Evolutionary conservation across 73 alveolate genomes (phyloP).

Genomic region (Diophrys appendiculata): DNA sequence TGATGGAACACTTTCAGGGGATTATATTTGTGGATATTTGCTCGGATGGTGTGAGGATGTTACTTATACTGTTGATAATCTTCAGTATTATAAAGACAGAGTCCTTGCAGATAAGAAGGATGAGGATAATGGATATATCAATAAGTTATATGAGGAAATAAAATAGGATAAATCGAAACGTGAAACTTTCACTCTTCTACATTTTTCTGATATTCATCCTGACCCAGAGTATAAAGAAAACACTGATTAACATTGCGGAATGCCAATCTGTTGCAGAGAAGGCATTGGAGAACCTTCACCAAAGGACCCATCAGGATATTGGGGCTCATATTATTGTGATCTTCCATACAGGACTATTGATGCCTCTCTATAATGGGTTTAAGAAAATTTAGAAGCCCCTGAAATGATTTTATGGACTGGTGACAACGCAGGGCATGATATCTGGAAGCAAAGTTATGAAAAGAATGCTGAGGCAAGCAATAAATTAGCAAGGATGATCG

Average conservation of each 20-base stretch:
- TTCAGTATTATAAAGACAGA: slow-evolving; percentile 15
- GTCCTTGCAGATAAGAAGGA: slow-evolving; percentile 47
- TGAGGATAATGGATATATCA: slow-evolving; percentile 37
- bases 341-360: slow-evolving; percentile 34
- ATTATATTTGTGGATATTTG: slow-evolving; percentile 19
- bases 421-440: slow-evolving; percentile 92
- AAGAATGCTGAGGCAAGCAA: slow-evolving; percentile 46
- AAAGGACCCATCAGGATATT: slow-evolving; percentile 51
- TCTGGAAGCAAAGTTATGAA: slow-evolving; percentile 71
- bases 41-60: slow-evolving; percentile 27
- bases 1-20: slow-evolving; percentile 24
- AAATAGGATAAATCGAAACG: slow-evolving; percentile 16
- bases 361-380: slow-evolving; percentile 39
- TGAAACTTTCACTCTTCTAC: slow-evolving; percentile 70
- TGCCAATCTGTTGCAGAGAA: slow-evolving; percentile 90
- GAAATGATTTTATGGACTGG: slow-evolving; percentile 97
- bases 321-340: slow-evolving; percentile 59
- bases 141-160: slow-evolving; percentile 30
- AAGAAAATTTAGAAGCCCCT: slow-evolving; percentile 58
- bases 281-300: slow-evolving; percentile 67
- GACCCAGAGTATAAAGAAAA: slow-evolving; percentile 82
- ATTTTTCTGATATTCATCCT: slow-evolving; percentile 88
- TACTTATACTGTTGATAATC: not conserved
- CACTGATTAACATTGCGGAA: slow-evolving; percentile 64
- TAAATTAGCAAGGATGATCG: slow-evolving; percentile 25